These are phyloP conservation scores for Deinandra increscens DNA, from an alignment of 129 eudicot species.

Conservation along the genomic window DNA sequence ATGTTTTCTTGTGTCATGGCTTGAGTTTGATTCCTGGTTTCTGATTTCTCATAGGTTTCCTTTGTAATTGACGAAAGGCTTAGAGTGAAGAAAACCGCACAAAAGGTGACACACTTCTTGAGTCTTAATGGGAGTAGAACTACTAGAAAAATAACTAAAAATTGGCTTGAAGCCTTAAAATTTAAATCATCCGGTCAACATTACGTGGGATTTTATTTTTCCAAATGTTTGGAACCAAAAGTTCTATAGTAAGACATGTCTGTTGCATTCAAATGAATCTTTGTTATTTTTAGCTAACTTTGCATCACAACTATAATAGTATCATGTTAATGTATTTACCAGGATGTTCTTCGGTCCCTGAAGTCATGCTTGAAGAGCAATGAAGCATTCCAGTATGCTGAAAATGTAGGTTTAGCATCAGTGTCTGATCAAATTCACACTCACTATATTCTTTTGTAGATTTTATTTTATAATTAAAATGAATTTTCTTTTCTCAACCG, in stretches of 20 bases:
- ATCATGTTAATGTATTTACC: slow-evolving; percentile 20
- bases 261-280: slow-evolving; percentile 1
- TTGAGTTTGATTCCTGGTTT: slow-evolving; percentile 24
- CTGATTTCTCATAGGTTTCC: slow-evolving; percentile 50
- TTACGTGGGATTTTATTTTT: neutral
- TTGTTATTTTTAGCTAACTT: neutral
- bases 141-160: neutral
- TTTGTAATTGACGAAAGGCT: slow-evolving; percentile 94
- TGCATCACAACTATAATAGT: slow-evolving; percentile 20
- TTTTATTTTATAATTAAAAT: neutral
- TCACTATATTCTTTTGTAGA: neutral
- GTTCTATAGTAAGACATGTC: neutral
- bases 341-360: slow-evolving; percentile 78
- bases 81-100: slow-evolving; percentile 61
- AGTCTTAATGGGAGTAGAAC: slow-evolving; percentile 8
- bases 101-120: slow-evolving; percentile 54
- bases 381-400: slow-evolving; percentile 81
- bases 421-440: neutral
- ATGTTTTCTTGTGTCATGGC: neutral
- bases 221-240: neutral
- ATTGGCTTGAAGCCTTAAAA: neutral
- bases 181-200: neutral
- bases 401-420: slow-evolving; percentile 54
- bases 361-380: slow-evolving; percentile 67
- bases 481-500: neutral